Percentiles rank a stretch among this genome's conserved stretches.
phyloP scores from a whole-genome alignment of 1,284 basidiomycete species.

The Trichosporon sp. region DNA sequence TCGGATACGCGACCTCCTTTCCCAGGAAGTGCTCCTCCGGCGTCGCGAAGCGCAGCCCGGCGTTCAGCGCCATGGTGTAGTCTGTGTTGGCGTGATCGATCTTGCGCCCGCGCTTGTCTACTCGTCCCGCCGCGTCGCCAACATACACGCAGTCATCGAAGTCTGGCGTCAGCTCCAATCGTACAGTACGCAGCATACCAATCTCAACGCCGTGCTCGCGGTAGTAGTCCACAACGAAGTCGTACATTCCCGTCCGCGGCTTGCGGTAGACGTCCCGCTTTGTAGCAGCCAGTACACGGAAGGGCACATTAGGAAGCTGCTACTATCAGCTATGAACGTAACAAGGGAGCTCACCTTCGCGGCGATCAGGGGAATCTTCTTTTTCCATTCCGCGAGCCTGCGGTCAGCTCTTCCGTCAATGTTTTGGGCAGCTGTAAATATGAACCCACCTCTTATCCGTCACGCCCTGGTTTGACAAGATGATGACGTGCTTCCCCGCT shows the following conservation, averaged over 20 bases:
- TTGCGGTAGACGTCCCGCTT: conserved; percentile 68
- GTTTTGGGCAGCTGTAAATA: background rate
- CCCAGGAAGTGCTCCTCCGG: conserved; percentile 67
- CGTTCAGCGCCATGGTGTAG: conserved; percentile 75
- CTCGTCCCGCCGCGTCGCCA: conserved; percentile 68
- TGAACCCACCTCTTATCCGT: background rate
- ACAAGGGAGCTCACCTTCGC: conserved; percentile 55
- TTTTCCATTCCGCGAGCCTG: conserved; percentile 57
- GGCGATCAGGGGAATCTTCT: conserved; percentile 65
- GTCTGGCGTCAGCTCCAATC: conserved; percentile 52
- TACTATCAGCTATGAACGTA: background rate
- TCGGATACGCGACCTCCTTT: conserved; percentile 46
- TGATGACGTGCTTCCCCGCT: conserved; percentile 67
- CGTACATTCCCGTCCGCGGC: conserved; percentile 83
- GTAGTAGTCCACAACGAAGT: conserved; percentile 61
- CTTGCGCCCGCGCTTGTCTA: conserved; percentile 6
- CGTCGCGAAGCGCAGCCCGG: conserved; percentile 66
- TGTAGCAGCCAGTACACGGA: conserved; percentile 68
- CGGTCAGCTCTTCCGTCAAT: background rate
- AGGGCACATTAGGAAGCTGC: conserved; percentile 54
- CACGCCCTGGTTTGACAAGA: conserved; percentile 72
- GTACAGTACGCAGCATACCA: conserved; percentile 51
- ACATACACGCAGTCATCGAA: conserved; percentile 66
- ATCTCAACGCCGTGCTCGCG: conserved; percentile 58
- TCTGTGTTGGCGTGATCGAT: conserved; percentile 73